phyloP scores from a whole-genome alignment of 768 basidiomycete species.

The Botryobasidium botryosum region DNA sequence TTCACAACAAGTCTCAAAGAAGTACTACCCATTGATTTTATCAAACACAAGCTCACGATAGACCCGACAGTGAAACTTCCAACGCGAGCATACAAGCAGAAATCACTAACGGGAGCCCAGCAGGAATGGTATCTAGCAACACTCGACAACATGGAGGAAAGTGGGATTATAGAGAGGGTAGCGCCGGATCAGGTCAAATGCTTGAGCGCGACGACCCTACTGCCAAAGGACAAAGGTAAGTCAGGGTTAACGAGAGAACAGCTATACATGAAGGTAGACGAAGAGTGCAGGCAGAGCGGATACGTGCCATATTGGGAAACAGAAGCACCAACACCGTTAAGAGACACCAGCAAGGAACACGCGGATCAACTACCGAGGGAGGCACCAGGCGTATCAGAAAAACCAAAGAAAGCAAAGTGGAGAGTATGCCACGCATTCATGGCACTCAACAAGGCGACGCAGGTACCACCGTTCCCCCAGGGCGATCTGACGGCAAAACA shows the following conservation, averaged over 20 bases:
- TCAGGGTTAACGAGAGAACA: constrained; percentile 21
- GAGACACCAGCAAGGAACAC: no score
- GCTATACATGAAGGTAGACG: constrained; percentile 21
- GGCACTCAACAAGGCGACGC: constrained; percentile 17
- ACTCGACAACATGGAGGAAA: constrained; percentile 22
- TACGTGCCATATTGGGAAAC: no score
- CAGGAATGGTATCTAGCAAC: constrained; percentile 18
- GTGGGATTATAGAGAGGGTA: constrained; percentile 21
- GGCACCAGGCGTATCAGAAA: no score
- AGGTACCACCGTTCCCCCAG: constrained; percentile 14
- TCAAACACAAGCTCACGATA: constrained; percentile 22
- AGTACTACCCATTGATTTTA: constrained; percentile 20
- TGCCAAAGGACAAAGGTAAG: constrained; percentile 22
- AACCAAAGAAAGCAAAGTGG: no score
- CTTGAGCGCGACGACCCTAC: constrained; percentile 21
- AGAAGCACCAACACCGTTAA: no score
- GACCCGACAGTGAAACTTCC: constrained; percentile 18
- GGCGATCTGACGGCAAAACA: constrained; percentile 27
- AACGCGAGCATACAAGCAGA: constrained; percentile 20
- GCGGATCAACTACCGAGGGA: no score
- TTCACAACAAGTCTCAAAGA: constrained; percentile 27
- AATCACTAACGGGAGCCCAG: constrained; percentile 20
- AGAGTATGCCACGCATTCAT: constrained; percentile 25
- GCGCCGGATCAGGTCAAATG: constrained; percentile 22
- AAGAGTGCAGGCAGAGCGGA: no score